phyloP scores from a whole-genome alignment of 1,139 yeast genomes.

The Geotrichum australiense region DNA sequence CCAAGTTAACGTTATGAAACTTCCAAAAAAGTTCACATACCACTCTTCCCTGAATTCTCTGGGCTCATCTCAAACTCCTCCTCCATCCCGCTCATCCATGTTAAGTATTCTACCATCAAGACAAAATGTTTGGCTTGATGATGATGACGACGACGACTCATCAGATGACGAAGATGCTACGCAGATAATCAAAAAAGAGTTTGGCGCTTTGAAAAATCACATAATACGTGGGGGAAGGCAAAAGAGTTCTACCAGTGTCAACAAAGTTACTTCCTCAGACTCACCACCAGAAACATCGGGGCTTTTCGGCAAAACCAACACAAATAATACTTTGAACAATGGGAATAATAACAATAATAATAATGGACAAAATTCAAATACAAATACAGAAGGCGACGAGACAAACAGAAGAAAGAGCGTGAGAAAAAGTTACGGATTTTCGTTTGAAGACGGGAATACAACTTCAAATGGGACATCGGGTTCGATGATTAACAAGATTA shows the following conservation, averaged over 20 bases:
- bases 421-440: neutral
- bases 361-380: too few species aligned
- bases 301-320: too few species aligned
- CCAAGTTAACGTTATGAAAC: constrained; percentile 14
- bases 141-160: constrained; percentile 14
- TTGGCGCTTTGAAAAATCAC: constrained; percentile 4
- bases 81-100: constrained; percentile 8
- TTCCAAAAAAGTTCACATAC: constrained; percentile 8
- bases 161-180: neutral
- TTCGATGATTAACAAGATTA: neutral
- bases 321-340: too few species aligned
- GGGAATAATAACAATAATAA: too few species aligned
- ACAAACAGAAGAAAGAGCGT: neutral
- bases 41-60: neutral
- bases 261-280: neutral
- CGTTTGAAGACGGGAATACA: neutral
- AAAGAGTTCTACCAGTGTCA: constrained; percentile 5
- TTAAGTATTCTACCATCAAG: constrained; percentile 11
- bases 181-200: neutral
- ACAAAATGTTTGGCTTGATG: constrained; percentile 17
- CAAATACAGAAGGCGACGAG: too few species aligned
- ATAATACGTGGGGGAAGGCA: constrained; percentile 5
- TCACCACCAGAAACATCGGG: too few species aligned
- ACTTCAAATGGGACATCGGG: neutral
- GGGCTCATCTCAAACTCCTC: constrained; percentile 1